Base-by-base conservation (phyloP, 148 eudicot genomes). In the Rheum nobile region DNA sequence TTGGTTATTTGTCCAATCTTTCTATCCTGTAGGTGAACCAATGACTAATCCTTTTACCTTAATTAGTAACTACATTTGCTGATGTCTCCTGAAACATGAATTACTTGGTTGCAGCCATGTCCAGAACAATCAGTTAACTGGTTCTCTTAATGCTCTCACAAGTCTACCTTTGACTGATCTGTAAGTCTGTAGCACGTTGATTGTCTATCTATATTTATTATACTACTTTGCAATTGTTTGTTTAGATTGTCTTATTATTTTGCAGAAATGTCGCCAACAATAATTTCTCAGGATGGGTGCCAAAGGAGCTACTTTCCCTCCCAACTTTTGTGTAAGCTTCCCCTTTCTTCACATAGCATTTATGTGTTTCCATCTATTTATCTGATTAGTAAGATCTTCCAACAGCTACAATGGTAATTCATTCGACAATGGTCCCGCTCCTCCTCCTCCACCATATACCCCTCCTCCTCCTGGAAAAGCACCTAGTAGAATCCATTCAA, bases 261-360 rank as follows among this genome's bases (percentile, higher is more conserved):
- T 48, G 55, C 91, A 95, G 98, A 82, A 90, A 95, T 82, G 89
- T 95, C 71, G 98, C 98, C 72, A 86, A 90, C 79, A 95, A 95
- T 71, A 78, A 82, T 70, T 95, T 95, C 80, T 87, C 80, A 57
- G 97, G 98, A 73, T 95, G 98, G 98, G 75, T 95, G 72, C 98
- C 98, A 32, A 76, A 79, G 72, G 97, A 86, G 74, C 89, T 95
- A 71, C 83, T 8, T 75, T 87, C 98, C 46, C 78, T 95, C 75
- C 88, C 91, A 43, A 87, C 79, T 54, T 91, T 95, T 73, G 71
- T 82, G 98, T 95, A 86, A 87, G 96, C 74, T n/a, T 75, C 61
- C 16, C 43, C 31, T 75, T 26, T 32, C 37, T 71, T 26, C 34
- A 21, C 1, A 21, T 34, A n/a, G 5, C 41, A 38, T 16, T 43